Evolutionary conservation across 768 basidiomycete species (phyloP).

Genomic region (Boletus barrowsii): DNA sequence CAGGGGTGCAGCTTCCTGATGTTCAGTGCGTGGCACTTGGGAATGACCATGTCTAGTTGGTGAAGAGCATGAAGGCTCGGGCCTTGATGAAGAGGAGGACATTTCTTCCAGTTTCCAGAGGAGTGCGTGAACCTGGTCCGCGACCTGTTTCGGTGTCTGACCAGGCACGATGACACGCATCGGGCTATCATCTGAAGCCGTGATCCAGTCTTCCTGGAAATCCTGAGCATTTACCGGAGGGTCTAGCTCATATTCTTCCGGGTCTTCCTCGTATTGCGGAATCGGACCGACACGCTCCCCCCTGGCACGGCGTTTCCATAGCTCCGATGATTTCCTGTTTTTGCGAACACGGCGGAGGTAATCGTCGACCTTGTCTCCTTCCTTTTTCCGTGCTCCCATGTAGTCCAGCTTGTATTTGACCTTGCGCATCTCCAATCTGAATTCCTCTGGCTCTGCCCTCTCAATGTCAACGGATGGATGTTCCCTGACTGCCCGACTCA

Average conservation of each 20-base stretch:
- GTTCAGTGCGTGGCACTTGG: background rate
- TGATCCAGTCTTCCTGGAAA: constrained; percentile 36
- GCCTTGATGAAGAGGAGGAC: background rate
- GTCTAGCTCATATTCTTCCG: constrained; percentile 31
- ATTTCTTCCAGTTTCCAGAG: constrained; percentile 20
- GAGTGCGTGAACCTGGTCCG: constrained; percentile 18
- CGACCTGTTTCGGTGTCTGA: constrained; percentile 26
- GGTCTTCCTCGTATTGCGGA: constrained; percentile 28
- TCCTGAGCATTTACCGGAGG: constrained; percentile 34
- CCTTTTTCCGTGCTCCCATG: constrained; percentile 34
- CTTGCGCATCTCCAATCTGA: constrained; percentile 52
- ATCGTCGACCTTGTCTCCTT: constrained; percentile 32
- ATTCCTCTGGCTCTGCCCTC: constrained; percentile 38
- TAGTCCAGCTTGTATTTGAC: constrained; percentile 55
- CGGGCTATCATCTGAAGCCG: constrained; percentile 32
- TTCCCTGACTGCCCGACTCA: constrained; percentile 32
- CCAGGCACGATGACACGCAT: constrained; percentile 38
- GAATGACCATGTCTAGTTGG: background rate
- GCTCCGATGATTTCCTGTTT: constrained; percentile 27
- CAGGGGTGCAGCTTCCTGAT: background rate
- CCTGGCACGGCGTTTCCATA: constrained; percentile 27
- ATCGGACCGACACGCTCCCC: constrained; percentile 31
- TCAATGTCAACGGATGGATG: constrained; percentile 34
- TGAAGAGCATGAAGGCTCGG: background rate
- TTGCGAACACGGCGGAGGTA: constrained; percentile 27